phyloP scores from a whole-genome alignment of 495 filamentous ascomycete genomes.

The Hypoxylon cercidicola region DNA sequence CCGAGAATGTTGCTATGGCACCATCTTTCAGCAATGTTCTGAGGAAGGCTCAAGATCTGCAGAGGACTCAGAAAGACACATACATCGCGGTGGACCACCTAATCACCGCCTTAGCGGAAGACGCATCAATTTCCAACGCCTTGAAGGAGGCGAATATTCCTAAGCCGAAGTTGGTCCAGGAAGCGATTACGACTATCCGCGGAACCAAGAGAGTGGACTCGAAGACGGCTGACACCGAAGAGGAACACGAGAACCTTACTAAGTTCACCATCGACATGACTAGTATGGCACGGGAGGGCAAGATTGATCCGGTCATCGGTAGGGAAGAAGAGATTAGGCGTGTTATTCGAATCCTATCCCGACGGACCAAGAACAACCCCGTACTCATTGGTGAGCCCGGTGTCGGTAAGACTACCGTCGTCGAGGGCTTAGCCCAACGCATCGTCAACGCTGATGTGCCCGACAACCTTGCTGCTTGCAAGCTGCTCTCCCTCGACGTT shows the following conservation, averaged over 20 bases:
- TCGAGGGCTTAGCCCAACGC: conserved; percentile 93
- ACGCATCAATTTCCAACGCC: conserved; percentile 74
- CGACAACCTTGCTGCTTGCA: conserved; percentile 93
- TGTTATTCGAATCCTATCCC: conserved; percentile 90
- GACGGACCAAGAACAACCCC: conserved; percentile 98
- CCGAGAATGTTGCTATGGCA: conserved; percentile 82
- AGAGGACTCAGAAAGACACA: conserved; percentile 94
- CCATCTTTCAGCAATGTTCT: conserved; percentile 84
- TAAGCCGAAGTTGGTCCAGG: conserved; percentile 88
- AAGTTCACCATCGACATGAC: conserved; percentile 99
- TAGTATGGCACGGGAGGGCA: conserved; percentile 89
- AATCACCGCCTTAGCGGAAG: conserved; percentile 83
- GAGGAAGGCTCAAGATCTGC: conserved; percentile 84
- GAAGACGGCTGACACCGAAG: conserved; percentile 89
- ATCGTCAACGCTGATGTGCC: conserved; percentile 97
- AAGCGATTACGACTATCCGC: conserved; percentile 86
- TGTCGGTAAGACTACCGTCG: conserved; percentile 98
- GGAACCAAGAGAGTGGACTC: conserved; percentile 93
- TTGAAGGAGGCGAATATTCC: conserved; percentile 90
- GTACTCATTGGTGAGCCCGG: conserved; percentile 94
- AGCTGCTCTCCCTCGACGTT: conserved; percentile 92
- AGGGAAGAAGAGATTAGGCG: conserved; percentile 96
- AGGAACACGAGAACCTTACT: conserved; percentile 91
- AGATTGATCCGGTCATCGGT: conserved; percentile 98
- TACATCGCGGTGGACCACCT: conserved; percentile 95